These are phyloP conservation scores for Geotrichum siamense DNA, from an alignment of 1,139 yeast species.

Conservation along the genomic window DNA sequence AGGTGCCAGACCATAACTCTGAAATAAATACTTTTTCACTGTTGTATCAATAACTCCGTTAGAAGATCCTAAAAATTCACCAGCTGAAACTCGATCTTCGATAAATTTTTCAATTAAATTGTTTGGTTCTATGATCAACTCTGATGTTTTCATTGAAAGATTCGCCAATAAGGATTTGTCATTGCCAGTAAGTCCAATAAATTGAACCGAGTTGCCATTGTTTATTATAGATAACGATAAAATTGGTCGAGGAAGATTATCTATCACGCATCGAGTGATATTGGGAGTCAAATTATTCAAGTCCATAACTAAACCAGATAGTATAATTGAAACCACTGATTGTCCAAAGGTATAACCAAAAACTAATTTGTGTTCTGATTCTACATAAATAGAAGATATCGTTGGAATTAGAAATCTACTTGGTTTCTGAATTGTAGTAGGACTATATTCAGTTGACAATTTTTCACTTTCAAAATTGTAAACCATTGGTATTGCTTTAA, in stretches of 20 bases:
- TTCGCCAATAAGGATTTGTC: background rate
- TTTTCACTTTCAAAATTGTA: conserved; percentile 1
- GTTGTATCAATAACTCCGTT: conserved; percentile 9
- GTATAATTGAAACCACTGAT: background rate
- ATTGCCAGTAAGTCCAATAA: conserved; percentile 10
- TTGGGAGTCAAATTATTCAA: background rate
- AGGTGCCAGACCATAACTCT: conserved; percentile 14
- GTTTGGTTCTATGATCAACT: background rate
- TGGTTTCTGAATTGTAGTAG: conserved; percentile 5
- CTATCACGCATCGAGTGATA: background rate
- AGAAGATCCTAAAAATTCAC: conserved; percentile 13
- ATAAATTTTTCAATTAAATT: conserved; percentile 11
- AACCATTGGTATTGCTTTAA: conserved; percentile 8
- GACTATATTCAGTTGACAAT: background rate
- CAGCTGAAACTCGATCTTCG: conserved; percentile 14
- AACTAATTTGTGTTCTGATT: background rate
- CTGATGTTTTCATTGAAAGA: background rate
- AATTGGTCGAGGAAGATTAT: conserved; percentile 4
- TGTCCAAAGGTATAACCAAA: conserved; percentile 12
- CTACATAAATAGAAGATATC: background rate
- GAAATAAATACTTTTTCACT: conserved; percentile 11
- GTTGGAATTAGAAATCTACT: conserved; percentile 8
- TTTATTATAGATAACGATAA: background rate
- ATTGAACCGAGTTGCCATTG: background rate
- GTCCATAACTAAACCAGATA: background rate